Conservation (phyloP, 768 basidiomycete genomes). For the Sarcodon aspratus region DNA sequence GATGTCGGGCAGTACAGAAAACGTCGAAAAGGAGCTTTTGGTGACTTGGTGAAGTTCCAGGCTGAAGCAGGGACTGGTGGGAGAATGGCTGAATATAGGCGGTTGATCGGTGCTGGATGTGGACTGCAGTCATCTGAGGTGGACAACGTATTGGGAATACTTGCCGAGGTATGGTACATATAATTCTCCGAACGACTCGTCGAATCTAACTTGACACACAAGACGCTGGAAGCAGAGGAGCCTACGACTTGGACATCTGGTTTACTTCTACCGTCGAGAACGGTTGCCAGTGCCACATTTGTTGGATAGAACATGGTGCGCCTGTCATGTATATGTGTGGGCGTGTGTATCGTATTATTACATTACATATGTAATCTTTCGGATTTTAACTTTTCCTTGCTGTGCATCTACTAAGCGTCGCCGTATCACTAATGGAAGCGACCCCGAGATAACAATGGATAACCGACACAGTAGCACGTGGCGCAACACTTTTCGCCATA, state of each 20-base stretch:
- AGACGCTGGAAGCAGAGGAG: slow-evolving; percentile 81
- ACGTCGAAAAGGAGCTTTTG: slow-evolving; percentile 63
- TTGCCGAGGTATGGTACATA: slow-evolving; percentile 57
- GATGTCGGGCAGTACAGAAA: slow-evolving; percentile 57
- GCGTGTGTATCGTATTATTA: too few relatives aligned
- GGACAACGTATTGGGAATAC: slow-evolving; percentile 72
- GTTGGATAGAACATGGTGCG: too few relatives aligned
- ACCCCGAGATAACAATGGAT: too few relatives aligned
- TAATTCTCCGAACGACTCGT: neutral
- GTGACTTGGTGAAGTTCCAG: slow-evolving; percentile 68
- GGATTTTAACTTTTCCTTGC: too few relatives aligned
- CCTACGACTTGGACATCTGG: slow-evolving; percentile 17
- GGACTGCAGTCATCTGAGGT: slow-evolving; percentile 80
- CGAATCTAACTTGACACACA: slow-evolving; percentile 4
- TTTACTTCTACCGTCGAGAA: too few relatives aligned
- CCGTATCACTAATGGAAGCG: too few relatives aligned
- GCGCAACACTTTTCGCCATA: too few relatives aligned
- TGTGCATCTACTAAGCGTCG: too few relatives aligned
- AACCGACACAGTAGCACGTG: too few relatives aligned
- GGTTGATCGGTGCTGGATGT: slow-evolving; percentile 83
- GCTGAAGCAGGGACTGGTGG: slow-evolving; percentile 87
- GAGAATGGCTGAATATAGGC: slow-evolving; percentile 80
- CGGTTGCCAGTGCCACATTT: too few relatives aligned
- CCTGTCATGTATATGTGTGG: too few relatives aligned
- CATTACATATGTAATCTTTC: too few relatives aligned